Base-by-base conservation (phyloP, 192 early-diverging fungal species). In the Entomortierella chlamydospora region DNA sequence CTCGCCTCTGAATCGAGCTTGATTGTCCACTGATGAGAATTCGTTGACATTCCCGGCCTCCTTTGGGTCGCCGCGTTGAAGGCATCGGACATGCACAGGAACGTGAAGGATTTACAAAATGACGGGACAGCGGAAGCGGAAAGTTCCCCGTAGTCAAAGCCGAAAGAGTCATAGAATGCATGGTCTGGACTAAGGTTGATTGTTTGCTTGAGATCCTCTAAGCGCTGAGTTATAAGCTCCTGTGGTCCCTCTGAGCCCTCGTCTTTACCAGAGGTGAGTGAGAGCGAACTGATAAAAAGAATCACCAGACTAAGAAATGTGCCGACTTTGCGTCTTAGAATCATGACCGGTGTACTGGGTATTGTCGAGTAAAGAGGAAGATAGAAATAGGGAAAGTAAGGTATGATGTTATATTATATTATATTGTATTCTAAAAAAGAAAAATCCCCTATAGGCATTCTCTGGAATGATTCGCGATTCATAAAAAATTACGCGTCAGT, bases 31-130 rank as follows among this genome's bases (percentile, higher is more conserved):
- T 11, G 58, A 12, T n/a, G 33, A 20, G 0, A 22, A 26, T 15
- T 25, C 17, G 34, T 47, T 57, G 43, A 42, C 1, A 31, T 57
- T 62, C 45, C 39, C 50, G 9, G 73, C 53, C 18, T 78, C 55
- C n/a, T 64, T 30, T 20, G 42, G 28, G 31, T 79, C 76, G 15
- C 74, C 74, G 11, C 76, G 56, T 28, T 79, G 76, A 6, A 79
- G 68, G 33, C 76, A 79, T 42, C 76, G 76, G 11, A 70, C 31
- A 22, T 79, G 25, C 76, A 79, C 28, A 79, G 52, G 34, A 79
- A 70, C 0, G 68, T 61, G 23, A 79, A 79, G 42, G 76, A 79
- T 42, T 70, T 79, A 62, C 76, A 79, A 51, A 79, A 79, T 17
- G 76, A 68, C 4, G 76, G 47, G 22, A 70, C 76, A 22, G 76